Base-by-base conservation (phyloP, 768 basidiomycete species). In the Pulveroboletus ravenelii region DNA sequence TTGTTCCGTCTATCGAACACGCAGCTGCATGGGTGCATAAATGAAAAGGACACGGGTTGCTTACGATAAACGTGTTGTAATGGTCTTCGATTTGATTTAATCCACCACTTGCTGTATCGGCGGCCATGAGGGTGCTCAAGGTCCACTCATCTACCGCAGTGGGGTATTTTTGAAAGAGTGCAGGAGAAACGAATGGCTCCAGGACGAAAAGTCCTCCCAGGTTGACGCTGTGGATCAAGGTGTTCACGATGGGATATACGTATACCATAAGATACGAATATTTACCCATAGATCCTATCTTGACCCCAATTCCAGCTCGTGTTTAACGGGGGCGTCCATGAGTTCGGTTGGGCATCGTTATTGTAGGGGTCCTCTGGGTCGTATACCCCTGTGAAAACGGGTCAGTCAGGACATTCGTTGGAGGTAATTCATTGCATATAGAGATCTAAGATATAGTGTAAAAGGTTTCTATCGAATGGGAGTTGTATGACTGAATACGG, bases 41-140 rank as follows among this genome's bases (percentile, higher is more conserved):
- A 42, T 31, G 13, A 48, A 46, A 38, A 45, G 34, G 29, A 44
- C 9, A 10, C 20, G 31, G n/a, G 17, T 18, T 30, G 73, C 85
- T 64, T 62, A 89, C 85, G 57, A 93, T 83, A 69, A 91, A 93
- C 5, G 87, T 89, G 51, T 78, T 72, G 64, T 93, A 93, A 68
- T 93, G 90, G 36, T 81, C 69, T 60, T 84, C 83, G 43, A 94
- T 72, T 68, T 79, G 81, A 50, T 73, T 69, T n/a, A 85, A 63
- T 7, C 82, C 81, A n/a, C 85, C 84, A 17, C 67, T 74, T 6
- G 75, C 71, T n/a, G 77, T 76, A 63, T 85, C 85, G 39, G 74
- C 77, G 5, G 80, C 77, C 80, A 92, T 84, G 14, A 80, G 77
- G 46, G 69, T 63, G 50, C 79, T 82, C 51, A 89, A 74, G 3